Evolutionary conservation across 306 rosid genomes (phyloP).

Genomic region (Cucurbita maxima): DNA sequence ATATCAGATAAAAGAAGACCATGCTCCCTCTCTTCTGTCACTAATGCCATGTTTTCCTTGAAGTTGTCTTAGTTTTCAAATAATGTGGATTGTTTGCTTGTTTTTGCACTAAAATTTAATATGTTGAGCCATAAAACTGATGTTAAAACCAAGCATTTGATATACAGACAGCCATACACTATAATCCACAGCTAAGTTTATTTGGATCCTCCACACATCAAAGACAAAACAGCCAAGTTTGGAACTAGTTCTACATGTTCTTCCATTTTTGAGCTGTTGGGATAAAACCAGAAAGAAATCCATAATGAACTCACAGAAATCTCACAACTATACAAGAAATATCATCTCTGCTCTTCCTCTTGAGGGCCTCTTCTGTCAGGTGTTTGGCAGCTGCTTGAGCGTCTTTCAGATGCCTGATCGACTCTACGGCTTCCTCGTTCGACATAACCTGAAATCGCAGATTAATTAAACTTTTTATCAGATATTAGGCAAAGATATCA

Average conservation of each 20-base stretch:
- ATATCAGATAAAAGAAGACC: slow-evolving; percentile 22
- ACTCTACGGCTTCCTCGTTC: slow-evolving; percentile 75
- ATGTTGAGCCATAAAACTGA: not conserved
- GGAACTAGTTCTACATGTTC: not conserved
- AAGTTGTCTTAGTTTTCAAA: not conserved
- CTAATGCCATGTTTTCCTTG: not conserved
- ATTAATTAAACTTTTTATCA: not conserved
- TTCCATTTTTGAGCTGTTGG: not conserved
- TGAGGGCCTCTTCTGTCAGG: slow-evolving; percentile 71
- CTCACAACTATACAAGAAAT: slow-evolving; percentile 76
- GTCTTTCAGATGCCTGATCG: slow-evolving; percentile 52
- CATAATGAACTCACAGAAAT: slow-evolving; percentile 26
- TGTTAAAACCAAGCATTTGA: not conserved
- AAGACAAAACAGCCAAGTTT: not conserved
- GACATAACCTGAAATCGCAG: slow-evolving; percentile 56
- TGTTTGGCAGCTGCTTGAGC: slow-evolving; percentile 71
- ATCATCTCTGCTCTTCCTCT: slow-evolving; percentile 78
- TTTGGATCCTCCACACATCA: not conserved
- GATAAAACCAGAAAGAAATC: not conserved
- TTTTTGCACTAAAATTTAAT: not conserved
- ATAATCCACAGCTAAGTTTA: not conserved
- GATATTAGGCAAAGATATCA: not conserved
- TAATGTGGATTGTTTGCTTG: not conserved
- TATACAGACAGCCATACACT: not conserved
- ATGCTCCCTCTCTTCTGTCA: slow-evolving; percentile 87